Percentiles rank a stretch among this genome's conserved stretches.
Evolutionary conservation across 1,139 yeast species (phyloP).

Genomic region (Hemisphaericaspora lyxosophila): DNA sequence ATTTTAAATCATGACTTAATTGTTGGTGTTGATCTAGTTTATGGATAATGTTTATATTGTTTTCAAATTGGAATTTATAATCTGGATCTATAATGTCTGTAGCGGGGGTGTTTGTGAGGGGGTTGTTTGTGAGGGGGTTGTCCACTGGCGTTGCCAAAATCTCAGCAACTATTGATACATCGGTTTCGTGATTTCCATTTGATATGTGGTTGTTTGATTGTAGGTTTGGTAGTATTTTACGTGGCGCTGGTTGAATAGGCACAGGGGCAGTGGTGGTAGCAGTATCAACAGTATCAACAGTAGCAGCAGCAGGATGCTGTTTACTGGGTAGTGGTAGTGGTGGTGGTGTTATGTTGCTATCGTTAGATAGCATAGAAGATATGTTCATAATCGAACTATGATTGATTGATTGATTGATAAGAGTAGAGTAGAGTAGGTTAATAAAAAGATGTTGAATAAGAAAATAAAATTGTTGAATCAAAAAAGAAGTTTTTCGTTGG

Average conservation of each 20-base stretch:
- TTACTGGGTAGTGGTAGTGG: slow-evolving; percentile 2
- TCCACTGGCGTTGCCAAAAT: slow-evolving; percentile 7
- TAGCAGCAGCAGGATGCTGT: neutral
- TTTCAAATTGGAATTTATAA: slow-evolving; percentile 23
- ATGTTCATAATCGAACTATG: slow-evolving; percentile 30
- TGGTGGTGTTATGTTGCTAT: slow-evolving; percentile 10
- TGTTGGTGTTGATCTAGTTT: slow-evolving; percentile 30
- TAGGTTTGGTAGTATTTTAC: too few relatives aligned
- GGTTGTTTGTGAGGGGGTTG: too few relatives aligned
- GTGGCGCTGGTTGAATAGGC: neutral
- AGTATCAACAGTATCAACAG: neutral
- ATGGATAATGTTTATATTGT: slow-evolving; percentile 25
- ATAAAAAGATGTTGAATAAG: too few relatives aligned
- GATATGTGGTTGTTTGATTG: slow-evolving; percentile 1
- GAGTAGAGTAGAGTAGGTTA: too few relatives aligned
- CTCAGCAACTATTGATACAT: slow-evolving; percentile 9
- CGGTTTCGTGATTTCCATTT: slow-evolving; percentile 4
- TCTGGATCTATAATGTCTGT: slow-evolving; percentile 8
- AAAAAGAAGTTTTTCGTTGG: neutral
- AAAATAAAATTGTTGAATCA: neutral
- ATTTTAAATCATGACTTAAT: slow-evolving; percentile 26
- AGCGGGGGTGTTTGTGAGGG: neutral
- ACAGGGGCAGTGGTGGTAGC: neutral
- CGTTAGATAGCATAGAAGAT: slow-evolving; percentile 42
- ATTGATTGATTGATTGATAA: neutral